A percentile compares a stretch with the other conserved stretches of the same genome.
phyloP scores from a whole-genome alignment of 805 yeast species.

The Metschnikowia anglica region DNA sequence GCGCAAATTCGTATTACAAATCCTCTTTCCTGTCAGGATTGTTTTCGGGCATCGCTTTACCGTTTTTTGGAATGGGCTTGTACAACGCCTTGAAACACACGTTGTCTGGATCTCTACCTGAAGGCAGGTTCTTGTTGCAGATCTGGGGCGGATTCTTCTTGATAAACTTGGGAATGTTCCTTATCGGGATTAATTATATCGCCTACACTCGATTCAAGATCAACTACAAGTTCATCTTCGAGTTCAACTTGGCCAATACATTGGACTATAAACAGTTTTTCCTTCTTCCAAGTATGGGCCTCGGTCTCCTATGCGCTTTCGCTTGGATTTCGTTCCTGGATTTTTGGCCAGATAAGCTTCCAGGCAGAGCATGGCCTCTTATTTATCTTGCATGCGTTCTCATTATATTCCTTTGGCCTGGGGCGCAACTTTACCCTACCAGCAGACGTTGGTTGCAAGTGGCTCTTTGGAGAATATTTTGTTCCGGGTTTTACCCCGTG shows the following conservation, averaged over 20 bases:
- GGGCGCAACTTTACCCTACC: conserved; percentile 52
- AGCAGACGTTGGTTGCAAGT: conserved; percentile 77
- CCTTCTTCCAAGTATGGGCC: conserved; percentile 58
- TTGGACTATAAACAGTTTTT: conserved; percentile 66
- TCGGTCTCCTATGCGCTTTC: conserved; percentile 57
- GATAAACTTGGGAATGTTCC: conserved; percentile 53
- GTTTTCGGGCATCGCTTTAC: conserved; percentile 66
- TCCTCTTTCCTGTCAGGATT: conserved; percentile 64
- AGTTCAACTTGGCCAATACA: conserved; percentile 68
- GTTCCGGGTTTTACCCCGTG: conserved; percentile 90
- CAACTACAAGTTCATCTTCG: conserved; percentile 90
- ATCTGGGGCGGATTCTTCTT: conserved; percentile 91
- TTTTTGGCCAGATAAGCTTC: conserved; percentile 58
- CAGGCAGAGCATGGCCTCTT: conserved; percentile 80
- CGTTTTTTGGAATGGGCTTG: conserved; percentile 62
- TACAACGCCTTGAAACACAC: conserved; percentile 47
- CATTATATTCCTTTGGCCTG: conserved; percentile 57
- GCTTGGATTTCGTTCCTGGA: conserved; percentile 75
- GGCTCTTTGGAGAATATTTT: conserved; percentile 66
- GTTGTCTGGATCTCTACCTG: conserved; percentile 42
- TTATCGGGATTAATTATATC: conserved; percentile 67
- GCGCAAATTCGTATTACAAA: conserved; percentile 34
- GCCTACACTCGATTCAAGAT: conserved; percentile 75
- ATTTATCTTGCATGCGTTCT: conserved; percentile 58
- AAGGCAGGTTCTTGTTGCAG: conserved; percentile 66